Base-by-base conservation (phyloP, 1,284 basidiomycete species). In the Phylloporus gajari region DNA sequence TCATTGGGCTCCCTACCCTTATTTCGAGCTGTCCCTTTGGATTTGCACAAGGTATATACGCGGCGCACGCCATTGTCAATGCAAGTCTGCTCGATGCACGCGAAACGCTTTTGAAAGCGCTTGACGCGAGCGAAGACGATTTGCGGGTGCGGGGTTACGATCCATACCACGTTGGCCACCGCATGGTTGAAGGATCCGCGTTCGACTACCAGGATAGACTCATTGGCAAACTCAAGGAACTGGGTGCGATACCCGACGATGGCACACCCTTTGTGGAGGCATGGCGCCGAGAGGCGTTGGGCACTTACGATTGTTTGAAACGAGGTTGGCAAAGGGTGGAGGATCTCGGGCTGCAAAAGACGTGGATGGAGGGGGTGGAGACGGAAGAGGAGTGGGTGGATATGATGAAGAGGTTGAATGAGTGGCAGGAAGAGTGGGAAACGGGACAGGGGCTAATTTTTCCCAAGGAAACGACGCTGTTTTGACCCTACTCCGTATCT, bases 11-110 rank as follows among this genome's bases (percentile, higher is more conserved):
- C 1, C 85, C 85, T 13, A 76, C 83, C 23, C 77, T 82, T 59
- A 86, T 88, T 40, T 81, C 85, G 17, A 88, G 87, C 76, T 88
- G 86, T 68, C 86, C 88, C 11, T 88, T 86, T 11, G 87, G 89
- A 77, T 76, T 83, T 58, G 89, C 89, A 7, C 89, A 91, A 75
- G 84, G 86, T 59, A 78, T 88, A 17, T 86, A 89, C 71, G 80
- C 83, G 32, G 81, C 86, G 2, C 85, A 88, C 74, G 84, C 83
- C 15, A 85, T 91, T 62, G 81, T 83, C 13, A 83, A 88, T 70
- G 78, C 84, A 1, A 78, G 78, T 21, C 74, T 88, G 5, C 82
- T 90, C 13, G 83, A 84, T 3, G 74, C 84, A 5, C 84, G 86
- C 4, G 79, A 79, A 5, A 80, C 82, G n/a, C 77, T 89, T 72